Base-by-base conservation (phyloP, 2,329 filamentous ascomycete genomes). In the Fusarium oxysporum region DNA sequence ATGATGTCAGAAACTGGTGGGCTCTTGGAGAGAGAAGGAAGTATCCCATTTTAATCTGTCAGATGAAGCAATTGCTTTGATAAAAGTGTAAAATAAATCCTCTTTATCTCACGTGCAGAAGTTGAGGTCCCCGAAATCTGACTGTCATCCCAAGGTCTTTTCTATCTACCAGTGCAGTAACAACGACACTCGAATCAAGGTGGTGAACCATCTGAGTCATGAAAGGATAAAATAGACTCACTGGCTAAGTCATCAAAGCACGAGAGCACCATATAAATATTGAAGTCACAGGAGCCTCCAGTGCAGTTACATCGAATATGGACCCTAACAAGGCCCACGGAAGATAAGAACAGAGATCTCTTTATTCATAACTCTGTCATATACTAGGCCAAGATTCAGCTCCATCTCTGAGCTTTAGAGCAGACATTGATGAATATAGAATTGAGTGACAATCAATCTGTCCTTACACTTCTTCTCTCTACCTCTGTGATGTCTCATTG, bases 51-150 rank as follows among this genome's bases (percentile, higher is more conserved):
- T 88, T 21, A 93, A 84, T 19, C 66, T 74, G 30, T 17, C 21
- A 47, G 30, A 33, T 21, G 12, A 32, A 50, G 32, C 19, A 12
- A 48, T 62, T 19, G 62, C 32, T 30, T 45, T 37, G 13, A 19
- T 21, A n/a, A 56, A 30, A 21, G 23, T 21, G 21, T 23, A n/a
- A 12, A 9, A 13, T 23, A 51, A 17, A 9, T 5, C 3, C 13
- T 41, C 9, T 2, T 35, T 55, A 17, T 44, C 75, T 70, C 38
- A 75, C 82, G 88, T 88, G 88, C 85, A n/a, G 90, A 86, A 12
- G 90, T 90, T 51, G 85, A 86, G 68, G 92, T 90, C 91, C 91
- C 93, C 1, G 90, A 91, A 30, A 93, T 88, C 75, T 93, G 86
- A 3, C 90, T 88, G 89, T 6, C 90, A 93, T 92, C 50, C 84